phyloP scores from a whole-genome alignment of 164 flowering plant genomes.

The Aristolochia californica region DNA sequence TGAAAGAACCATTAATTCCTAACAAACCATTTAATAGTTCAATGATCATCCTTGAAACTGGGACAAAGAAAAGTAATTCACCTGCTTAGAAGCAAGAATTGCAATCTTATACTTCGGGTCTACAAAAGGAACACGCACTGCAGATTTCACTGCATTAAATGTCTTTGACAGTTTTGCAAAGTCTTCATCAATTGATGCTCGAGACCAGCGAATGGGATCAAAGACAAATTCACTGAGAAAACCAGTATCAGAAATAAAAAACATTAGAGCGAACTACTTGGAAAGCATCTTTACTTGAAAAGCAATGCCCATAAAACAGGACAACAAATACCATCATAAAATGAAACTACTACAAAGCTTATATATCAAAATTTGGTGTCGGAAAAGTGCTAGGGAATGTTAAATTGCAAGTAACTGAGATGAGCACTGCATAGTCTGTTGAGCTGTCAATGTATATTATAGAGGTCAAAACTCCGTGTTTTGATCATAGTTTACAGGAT shows the following conservation, averaged over 20 bases:
- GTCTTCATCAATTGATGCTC: conserved; percentile 72
- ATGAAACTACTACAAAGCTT: too few species aligned
- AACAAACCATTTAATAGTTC: too few species aligned
- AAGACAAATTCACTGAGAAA: conserved; percentile 73
- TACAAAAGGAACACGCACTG: conserved; percentile 61
- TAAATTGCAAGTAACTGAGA: too few species aligned
- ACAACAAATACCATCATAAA: not conserved
- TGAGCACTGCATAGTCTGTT: too few species aligned
- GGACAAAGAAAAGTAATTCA: conserved; percentile 4
- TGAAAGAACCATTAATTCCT: too few species aligned
- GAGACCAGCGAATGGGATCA: conserved; percentile 74
- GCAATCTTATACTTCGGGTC: conserved; percentile 90
- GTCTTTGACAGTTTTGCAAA: conserved; percentile 41
- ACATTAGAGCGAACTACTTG: not conserved
- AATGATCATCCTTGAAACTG: too few species aligned
- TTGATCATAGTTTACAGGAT: too few species aligned
- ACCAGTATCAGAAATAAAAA: not conserved
- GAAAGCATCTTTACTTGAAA: not conserved
- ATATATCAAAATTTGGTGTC: too few species aligned
- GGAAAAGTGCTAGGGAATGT: too few species aligned
- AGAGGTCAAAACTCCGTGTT: too few species aligned
- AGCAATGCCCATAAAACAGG: not conserved
- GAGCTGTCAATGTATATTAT: too few species aligned
- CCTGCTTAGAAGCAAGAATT: conserved; percentile 85
- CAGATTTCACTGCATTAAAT: conserved; percentile 65